Base-by-base conservation (phyloP, 495 filamentous ascomycete genomes). In the Penicillium samsonianum region DNA sequence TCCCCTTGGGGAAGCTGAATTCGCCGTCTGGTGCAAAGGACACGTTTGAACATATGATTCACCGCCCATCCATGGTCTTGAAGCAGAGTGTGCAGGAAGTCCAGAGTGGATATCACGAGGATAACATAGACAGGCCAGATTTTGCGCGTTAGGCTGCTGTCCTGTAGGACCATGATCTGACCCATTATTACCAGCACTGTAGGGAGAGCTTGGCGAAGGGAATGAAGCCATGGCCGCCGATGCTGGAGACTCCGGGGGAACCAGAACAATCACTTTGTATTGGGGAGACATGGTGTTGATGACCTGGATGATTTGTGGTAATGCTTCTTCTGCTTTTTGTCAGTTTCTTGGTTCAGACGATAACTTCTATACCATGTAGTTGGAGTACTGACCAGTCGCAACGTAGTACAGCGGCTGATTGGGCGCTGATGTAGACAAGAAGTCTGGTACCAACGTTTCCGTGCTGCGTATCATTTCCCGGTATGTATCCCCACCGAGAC, bases 221-320 rank as follows among this genome's bases (percentile, higher is more conserved):
- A 50, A 26, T 17, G 51, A 44, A 19, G 26, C 22, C 6, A 45
- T 37, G 5, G 40, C 23, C 3, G 26, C 22, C 10, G 52, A 23
- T 4, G 45, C 55, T 0, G 41, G 16, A 1, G 49, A 46, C 8
- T 63, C 56, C n/a, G 60, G 50, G 0, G 57, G 53, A 25, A 65
- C 63, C 4, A 65, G 50, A 2, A 65, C 63, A 12, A 65, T 65
- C 0, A 63, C 59, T 10, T 63, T 59, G 1, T 60, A 57, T 46
- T 65, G 56, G 0, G 63, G 63, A 3, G 53, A 63, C 30, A 59
- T 42, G 26, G 20, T 57, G 41, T 57, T 60, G 19, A 65, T 55
- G 3, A 51, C 49, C 28, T 63, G 59, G 19, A 68, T 47, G 2
- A 68, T 64, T n/a, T 68, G 63, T 3, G 65, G 65, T 14, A 68